Percentiles rank a stretch among this genome's conserved stretches.
phyloP scores from a whole-genome alignment of 495 filamentous ascomycete genomes.

The Articulospora tetracladia region DNA sequence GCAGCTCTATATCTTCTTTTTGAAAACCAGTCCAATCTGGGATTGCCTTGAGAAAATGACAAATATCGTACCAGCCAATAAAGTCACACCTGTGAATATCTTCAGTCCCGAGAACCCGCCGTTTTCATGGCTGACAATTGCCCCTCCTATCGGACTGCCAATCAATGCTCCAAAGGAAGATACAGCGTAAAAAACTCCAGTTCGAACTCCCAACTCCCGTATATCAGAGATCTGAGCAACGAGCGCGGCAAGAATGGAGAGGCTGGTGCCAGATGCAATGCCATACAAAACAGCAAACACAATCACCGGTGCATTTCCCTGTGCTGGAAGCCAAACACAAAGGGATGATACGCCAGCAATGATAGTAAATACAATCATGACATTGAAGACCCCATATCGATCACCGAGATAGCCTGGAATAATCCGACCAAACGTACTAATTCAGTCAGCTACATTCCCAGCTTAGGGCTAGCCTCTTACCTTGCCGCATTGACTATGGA shows the following conservation, averaged over 20 bases:
- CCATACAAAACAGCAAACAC: constrained; percentile 63
- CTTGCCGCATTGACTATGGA: constrained; percentile 62
- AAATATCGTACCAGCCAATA: background rate
- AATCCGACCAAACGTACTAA: constrained; percentile 61
- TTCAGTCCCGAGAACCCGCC: constrained; percentile 51
- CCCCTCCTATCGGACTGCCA: constrained; percentile 64
- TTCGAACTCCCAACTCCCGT: constrained; percentile 64
- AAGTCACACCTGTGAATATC: constrained; percentile 1
- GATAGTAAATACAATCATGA: constrained; percentile 55
- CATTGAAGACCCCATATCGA: constrained; percentile 66
- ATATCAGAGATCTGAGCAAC: constrained; percentile 66
- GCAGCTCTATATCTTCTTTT: too few species aligned
- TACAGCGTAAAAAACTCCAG: constrained; percentile 58
- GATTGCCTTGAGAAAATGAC: background rate
- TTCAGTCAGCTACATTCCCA: too few species aligned
- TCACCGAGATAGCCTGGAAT: constrained; percentile 66
- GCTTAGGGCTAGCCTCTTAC: constrained; percentile 31
- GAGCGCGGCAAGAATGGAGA: constrained; percentile 51
- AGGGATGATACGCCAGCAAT: constrained; percentile 57
- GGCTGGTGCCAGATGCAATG: constrained; percentile 63
- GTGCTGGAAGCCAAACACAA: constrained; percentile 62
- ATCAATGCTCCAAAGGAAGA: constrained; percentile 59
- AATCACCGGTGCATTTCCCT: constrained; percentile 54
- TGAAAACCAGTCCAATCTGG: too few species aligned
- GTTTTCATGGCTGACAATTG: constrained; percentile 62